Evolutionary conservation across 164 flowering plant genomes (phyloP).

Genomic region (Berberis thunbergii): DNA sequence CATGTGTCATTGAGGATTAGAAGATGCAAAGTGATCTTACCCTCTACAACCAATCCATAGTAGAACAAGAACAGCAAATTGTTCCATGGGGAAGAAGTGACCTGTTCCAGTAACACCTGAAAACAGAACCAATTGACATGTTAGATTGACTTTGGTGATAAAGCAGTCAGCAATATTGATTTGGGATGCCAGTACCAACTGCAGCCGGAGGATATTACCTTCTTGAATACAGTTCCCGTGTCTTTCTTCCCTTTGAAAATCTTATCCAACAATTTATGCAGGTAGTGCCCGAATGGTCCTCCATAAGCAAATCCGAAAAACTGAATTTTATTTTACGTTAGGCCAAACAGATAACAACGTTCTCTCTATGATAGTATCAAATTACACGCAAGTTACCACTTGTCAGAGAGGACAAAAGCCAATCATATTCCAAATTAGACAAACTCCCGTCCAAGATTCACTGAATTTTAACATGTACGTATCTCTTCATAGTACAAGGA

Average conservation of each 20-base stretch:
- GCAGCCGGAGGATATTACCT: constrained; percentile 37
- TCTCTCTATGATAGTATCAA: too few species aligned
- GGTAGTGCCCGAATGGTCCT: constrained; percentile 89
- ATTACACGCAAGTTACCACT: too few species aligned
- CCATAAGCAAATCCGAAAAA: constrained; percentile 73
- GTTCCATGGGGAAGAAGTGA: constrained; percentile 86
- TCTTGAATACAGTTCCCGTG: constrained; percentile 67
- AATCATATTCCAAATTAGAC: too few species aligned
- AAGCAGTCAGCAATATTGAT: background rate
- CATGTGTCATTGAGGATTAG: background rate
- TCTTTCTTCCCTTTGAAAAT: constrained; percentile 91
- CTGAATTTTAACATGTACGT: too few species aligned
- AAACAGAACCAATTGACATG: constrained; percentile 10
- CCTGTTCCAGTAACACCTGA: constrained; percentile 83
- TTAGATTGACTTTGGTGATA: background rate
- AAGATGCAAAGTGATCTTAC: constrained; percentile 25
- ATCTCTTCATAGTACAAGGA: too few species aligned
- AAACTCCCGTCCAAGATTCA: too few species aligned
- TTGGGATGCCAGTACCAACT: background rate
- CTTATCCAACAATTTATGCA: constrained; percentile 61
- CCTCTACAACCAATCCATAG: constrained; percentile 70
- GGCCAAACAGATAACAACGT: background rate
- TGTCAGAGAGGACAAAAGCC: too few species aligned
- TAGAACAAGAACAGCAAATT: constrained; percentile 75
- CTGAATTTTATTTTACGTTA: constrained; percentile 25